Base-by-base conservation (phyloP, 805 yeast species). In the Schwanniomyces vanrijiae region DNA sequence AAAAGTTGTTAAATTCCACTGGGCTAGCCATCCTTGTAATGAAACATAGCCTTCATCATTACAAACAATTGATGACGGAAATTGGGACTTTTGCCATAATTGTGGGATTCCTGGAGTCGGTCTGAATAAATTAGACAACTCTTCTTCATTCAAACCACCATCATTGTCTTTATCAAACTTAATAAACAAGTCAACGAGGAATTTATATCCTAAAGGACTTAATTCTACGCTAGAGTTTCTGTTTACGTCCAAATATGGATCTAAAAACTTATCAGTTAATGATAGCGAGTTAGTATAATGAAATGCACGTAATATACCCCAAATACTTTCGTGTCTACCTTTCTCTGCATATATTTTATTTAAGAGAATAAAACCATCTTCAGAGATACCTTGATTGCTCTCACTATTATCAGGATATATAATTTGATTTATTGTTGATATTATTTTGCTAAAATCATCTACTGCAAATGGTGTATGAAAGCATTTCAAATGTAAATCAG, bases 11-110 rank as follows among this genome's bases (percentile, higher is more conserved):
- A 94, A 87, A 56, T 92, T 86, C 99, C 99, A 94, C 59, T 92
- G 98, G 0, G 99, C 99, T 33, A 94, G 69, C 99, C 99, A 94
- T 2, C 99, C 99, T 68, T 95, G 99, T 22, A 94, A 66, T 0
- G 98, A 90, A 3, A 94, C 90, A 61, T 83, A 80, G 0, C 96
- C 97, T 52, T 83, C 84, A 53, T 90, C 97, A 61, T 90, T 91
- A 44, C 96, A 81, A 1, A 92, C 96, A 9, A 96, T 88, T 1
- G 96, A 82, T 21, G 78, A 73, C 0, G 99, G 99, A 60, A 94
- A 94, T 53, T 84, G 84, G 0, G 88, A 78, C 11, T 88, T 90
- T 31, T 76, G 75, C 99, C 99, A 94, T 6, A 87, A 71, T 47
- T 75, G 76, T 0, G 99, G 99, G 1, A 90, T 75, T 0, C 97